Percentiles rank a stretch among this genome's conserved stretches.
These are phyloP conservation scores for Porcisia deanei DNA, from an alignment of 208 protist genomes.

Conservation along the genomic window DNA sequence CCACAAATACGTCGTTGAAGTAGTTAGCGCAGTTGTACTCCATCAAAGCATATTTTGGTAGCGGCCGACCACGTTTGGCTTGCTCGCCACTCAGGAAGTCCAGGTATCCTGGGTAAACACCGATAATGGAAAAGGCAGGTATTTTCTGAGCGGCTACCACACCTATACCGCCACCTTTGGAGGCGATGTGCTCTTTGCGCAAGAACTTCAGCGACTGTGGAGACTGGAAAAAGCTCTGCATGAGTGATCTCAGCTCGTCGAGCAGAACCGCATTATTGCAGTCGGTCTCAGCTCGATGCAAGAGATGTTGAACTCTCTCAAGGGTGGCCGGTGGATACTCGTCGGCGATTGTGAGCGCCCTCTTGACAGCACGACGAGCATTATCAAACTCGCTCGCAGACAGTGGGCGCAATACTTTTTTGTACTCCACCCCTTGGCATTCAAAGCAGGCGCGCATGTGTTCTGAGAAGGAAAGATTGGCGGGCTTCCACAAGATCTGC, in stretches of 20 bases:
- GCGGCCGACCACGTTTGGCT: constrained; percentile 64
- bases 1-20: constrained; percentile 83
- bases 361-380: constrained; percentile 39
- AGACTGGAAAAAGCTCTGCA: constrained; percentile 65
- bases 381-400: constrained; percentile 34
- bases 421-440: constrained; percentile 46
- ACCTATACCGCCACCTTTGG: constrained; percentile 65
- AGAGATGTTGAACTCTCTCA: constrained; percentile 15
- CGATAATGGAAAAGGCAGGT: constrained; percentile 73
- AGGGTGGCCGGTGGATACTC: constrained; percentile 48
- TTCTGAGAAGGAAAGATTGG: constrained; percentile 49
- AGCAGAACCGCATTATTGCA: constrained; percentile 32
- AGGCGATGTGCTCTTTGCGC: constrained; percentile 36
- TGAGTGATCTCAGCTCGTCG: constrained; percentile 22
- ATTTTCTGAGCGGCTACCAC: constrained; percentile 67
- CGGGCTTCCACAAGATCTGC: constrained; percentile 69
- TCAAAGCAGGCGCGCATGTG: constrained; percentile 58
- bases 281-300: constrained; percentile 12
- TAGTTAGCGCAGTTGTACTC: constrained; percentile 88
- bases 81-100: constrained; percentile 77
- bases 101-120: constrained; percentile 81
- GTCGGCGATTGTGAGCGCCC: constrained; percentile 45
- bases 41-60: constrained; percentile 77
- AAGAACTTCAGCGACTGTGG: constrained; percentile 42
- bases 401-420: background rate